A percentile compares a stretch with the other conserved stretches of the same genome.
Evolutionary conservation across 176 grass and related monocot species (phyloP).

Genomic region (Triticum monococcum): DNA sequence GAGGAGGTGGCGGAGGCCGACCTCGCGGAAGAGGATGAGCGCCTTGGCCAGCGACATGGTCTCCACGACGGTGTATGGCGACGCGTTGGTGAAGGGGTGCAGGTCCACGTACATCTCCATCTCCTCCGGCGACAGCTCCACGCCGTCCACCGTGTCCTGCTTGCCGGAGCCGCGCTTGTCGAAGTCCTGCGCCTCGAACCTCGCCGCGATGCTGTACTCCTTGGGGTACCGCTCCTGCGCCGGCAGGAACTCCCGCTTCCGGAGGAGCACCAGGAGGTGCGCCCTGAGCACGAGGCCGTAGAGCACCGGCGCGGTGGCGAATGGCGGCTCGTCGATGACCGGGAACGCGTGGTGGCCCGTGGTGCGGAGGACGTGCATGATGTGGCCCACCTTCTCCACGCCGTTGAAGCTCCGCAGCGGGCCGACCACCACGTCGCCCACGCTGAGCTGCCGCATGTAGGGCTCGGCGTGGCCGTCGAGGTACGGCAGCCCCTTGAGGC

Average conservation of each 20-base stretch:
- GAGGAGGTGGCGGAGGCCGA: conserved; percentile 84
- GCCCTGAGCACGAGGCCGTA: conserved; percentile 76
- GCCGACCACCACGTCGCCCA: conserved; percentile 65
- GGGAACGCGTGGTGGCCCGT: conserved; percentile 91
- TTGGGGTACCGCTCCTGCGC: conserved; percentile 24
- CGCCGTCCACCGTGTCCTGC: conserved; percentile 53
- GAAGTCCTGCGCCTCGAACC: conserved; percentile 76
- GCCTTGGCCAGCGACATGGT: conserved; percentile 98
- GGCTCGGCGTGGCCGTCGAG: conserved; percentile 84
- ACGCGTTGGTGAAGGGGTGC: conserved; percentile 88
- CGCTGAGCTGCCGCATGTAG: conserved; percentile 89
- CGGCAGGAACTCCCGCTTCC: conserved; percentile 62
- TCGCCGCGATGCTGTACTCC: conserved; percentile 16
- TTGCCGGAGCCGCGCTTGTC: conserved; percentile 87
- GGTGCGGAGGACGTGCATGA: conserved; percentile 66
- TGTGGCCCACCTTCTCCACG: conserved; percentile 71
- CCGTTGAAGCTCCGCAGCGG: conserved; percentile 70
- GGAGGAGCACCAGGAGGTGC: conserved; percentile 73
- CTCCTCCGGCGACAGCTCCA: conserved; percentile 70
- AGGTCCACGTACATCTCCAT: conserved; percentile 98
- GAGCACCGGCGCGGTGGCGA: conserved; percentile 52
- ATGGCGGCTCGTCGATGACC: conserved; percentile 75
- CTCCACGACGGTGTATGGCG: conserved; percentile 91
- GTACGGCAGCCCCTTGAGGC: conserved; percentile 80
- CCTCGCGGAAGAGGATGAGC: conserved; percentile 87